Evolutionary conservation across 352 stramenopile species (phyloP), one percentile per base, ranked within the genome.

Genomic region (Pythium rishiriense): DNA sequence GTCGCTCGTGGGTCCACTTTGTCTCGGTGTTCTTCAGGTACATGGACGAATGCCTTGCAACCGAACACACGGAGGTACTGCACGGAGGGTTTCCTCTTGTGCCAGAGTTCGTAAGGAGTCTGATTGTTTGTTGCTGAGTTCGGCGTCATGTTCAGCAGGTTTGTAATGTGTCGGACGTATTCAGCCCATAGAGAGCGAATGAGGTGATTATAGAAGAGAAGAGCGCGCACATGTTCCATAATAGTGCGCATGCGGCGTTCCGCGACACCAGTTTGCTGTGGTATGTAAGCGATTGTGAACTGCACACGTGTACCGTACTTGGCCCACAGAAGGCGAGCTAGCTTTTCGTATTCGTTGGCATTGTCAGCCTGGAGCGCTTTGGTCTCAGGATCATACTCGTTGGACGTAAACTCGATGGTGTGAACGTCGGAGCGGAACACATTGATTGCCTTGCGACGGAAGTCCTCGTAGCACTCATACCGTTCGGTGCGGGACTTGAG

Each of bases 111-210:
- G 21, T 55, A 55, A n/a, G 56, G 56, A 6, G 56, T 63, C 22
- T 22, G 25, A 15, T 46, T 35, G 9, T 46, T 35, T 1, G 45
- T 63, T 29, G 33, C n/a, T 6, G 28, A 22, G 22, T 28, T 63
- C 12, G 56, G 56, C 15, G 56, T 66, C 41, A 66, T 59, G 45
- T 66, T 66, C 37, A 66, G 28, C 4, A 66, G 50, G 41, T 54
- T 31, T 9, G 11, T 48, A 11, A 47, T 28, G 42, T 63, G 56
- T 9, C 56, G 29, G 6, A 55, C 39, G 55, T 39, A 54, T 35
- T 66, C 59, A 39, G 37, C 50, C 59, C 60, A 66, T 1, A 66
- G 59, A n/a, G 41, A 11, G 17, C 42, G 33, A 0, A 37, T 49
- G 2, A 66, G 39, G 15, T 66, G 60, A 3, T 51, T 51, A 28